Percentiles rank a stretch among this genome's conserved stretches.
Conservation (phyloP, 2,329 filamentous ascomycete species). For the Zymoseptoria brevis region DNA sequence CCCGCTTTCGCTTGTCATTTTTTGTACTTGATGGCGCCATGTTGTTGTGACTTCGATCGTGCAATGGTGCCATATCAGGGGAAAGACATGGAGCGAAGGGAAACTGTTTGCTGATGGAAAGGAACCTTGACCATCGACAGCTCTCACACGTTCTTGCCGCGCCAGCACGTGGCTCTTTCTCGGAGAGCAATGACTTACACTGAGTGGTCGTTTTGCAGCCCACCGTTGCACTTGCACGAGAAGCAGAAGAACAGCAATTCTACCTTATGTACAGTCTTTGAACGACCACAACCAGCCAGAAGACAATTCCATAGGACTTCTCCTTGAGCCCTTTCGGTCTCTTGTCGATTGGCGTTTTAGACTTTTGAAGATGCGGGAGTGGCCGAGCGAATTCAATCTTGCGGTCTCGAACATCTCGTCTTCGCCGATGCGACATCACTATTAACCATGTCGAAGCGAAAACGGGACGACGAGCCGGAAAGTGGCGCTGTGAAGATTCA, state of each 20-base stretch:
- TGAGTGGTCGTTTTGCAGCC: no score
- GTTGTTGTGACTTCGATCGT: background rate
- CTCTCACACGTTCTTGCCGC: background rate
- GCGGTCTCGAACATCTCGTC: background rate
- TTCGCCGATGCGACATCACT: background rate
- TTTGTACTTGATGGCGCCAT: background rate
- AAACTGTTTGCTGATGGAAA: background rate
- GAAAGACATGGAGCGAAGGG: background rate
- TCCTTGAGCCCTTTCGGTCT: background rate
- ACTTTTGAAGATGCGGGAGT: background rate
- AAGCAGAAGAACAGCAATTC: no score
- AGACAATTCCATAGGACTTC: no score
- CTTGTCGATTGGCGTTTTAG: background rate
- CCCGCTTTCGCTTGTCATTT: conserved; percentile 15
- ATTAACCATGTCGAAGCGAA: conserved; percentile 21
- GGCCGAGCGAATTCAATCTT: background rate
- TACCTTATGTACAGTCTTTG: no score
- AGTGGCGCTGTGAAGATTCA: conserved; percentile 24
- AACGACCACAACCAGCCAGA: no score
- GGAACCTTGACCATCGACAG: background rate
- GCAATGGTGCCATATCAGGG: background rate
- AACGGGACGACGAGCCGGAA: conserved; percentile 18
- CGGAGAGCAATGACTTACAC: no score
- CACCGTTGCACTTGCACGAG: no score
- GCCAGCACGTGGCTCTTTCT: background rate